Percentiles rank a stretch among this genome's conserved stretches.
Evolutionary conservation across 192 early-diverging fungal species (phyloP).

Genomic region (Coemansia sp.): DNA sequence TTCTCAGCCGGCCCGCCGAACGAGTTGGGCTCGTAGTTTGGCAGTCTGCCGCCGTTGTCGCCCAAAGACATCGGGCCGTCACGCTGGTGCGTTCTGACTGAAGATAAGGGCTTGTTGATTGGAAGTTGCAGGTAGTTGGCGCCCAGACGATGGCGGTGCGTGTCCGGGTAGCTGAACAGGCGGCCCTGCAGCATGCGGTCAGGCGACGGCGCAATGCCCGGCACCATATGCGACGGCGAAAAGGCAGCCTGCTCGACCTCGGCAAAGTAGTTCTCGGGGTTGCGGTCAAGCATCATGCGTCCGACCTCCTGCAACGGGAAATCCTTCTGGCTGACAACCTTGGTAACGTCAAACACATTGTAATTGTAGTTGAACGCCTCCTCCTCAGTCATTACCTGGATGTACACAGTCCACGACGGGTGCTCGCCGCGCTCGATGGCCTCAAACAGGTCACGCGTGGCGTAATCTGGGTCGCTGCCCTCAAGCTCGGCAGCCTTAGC

Average conservation of each 20-base stretch:
- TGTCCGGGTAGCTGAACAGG: constrained; percentile 81
- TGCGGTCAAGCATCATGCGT: constrained; percentile 73
- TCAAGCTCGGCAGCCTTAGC: constrained; percentile 61
- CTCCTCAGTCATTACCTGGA: constrained; percentile 76
- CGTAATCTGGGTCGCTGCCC: constrained; percentile 69
- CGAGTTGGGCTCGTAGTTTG: constrained; percentile 76
- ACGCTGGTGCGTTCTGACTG: constrained; percentile 67
- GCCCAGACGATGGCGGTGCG: constrained; percentile 82
- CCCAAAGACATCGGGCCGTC: constrained; percentile 67
- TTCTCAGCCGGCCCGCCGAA: constrained; percentile 42
- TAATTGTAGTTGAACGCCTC: constrained; percentile 69
- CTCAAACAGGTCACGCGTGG: constrained; percentile 72
- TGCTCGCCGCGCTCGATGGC: constrained; percentile 65
- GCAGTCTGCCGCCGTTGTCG: constrained; percentile 57
- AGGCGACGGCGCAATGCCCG: constrained; percentile 73
- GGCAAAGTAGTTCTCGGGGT: constrained; percentile 84
- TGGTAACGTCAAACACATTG: constrained; percentile 83
- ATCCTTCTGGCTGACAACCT: constrained; percentile 76
- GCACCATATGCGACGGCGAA: constrained; percentile 72
- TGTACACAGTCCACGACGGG: constrained; percentile 69
- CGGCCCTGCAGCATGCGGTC: constrained; percentile 86
- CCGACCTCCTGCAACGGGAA: constrained; percentile 75
- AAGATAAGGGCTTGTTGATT: constrained; percentile 54
- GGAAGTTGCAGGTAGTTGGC: constrained; percentile 78
- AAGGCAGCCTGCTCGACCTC: constrained; percentile 84